phyloP scores from a whole-genome alignment of 192 early-diverging fungal species.

The Irineochytrium annulatum region DNA sequence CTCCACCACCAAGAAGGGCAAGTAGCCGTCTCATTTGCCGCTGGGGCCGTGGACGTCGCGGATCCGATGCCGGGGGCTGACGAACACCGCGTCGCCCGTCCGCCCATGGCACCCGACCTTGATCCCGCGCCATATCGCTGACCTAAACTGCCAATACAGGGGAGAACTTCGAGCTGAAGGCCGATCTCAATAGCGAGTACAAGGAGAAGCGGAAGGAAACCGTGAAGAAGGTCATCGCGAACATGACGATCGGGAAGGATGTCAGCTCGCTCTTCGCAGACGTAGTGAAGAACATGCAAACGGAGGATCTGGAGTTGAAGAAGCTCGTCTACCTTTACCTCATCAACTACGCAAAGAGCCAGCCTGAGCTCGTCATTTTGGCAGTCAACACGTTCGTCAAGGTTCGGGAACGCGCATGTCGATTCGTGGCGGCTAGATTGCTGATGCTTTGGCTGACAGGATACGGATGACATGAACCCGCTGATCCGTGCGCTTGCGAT shows the following conservation, averaged over 20 bases:
- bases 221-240: constrained; percentile 97
- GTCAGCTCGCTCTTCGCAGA: constrained; percentile 92
- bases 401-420: constrained; percentile 39
- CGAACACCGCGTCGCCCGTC: neutral
- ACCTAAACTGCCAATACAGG: constrained; percentile 44
- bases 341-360: constrained; percentile 91
- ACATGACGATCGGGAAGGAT: constrained; percentile 99
- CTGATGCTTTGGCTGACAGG: constrained; percentile 46
- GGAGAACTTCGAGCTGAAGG: constrained; percentile 97
- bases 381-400: constrained; percentile 85
- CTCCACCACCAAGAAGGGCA: constrained; percentile 2
- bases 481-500: constrained; percentile 93
- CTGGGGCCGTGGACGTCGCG: neutral
- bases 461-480: constrained; percentile 88
- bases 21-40: neutral
- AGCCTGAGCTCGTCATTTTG: constrained; percentile 89
- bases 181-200: constrained; percentile 97
- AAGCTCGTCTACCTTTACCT: constrained; percentile 91
- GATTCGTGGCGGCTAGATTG: neutral
- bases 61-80: neutral
- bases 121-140: neutral
- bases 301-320: constrained; percentile 47
- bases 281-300: constrained; percentile 87
- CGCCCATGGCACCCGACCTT: neutral
- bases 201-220: constrained; percentile 93